Evolutionary conservation across 352 stramenopile species (phyloP).

Genomic region (Globisporangium spinosum): DNA sequence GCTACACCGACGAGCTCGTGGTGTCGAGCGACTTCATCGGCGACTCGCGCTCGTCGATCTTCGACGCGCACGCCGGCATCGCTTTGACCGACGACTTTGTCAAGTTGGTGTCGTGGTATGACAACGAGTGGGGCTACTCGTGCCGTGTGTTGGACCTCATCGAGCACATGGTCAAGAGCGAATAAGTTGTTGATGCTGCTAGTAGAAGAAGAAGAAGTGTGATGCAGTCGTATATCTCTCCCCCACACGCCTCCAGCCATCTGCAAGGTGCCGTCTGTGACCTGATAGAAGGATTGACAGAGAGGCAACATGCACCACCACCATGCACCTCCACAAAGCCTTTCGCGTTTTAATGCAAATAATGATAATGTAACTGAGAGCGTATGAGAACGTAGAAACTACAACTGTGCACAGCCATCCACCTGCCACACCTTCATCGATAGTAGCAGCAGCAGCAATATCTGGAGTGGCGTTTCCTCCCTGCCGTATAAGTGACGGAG

Average conservation of each 20-base stretch:
- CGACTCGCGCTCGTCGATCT: conserved; percentile 96
- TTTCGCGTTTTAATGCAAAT: not conserved
- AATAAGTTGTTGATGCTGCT: conserved; percentile 38
- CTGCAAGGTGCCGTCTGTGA: not conserved
- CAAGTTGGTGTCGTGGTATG: conserved; percentile 99
- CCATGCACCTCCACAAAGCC: not conserved
- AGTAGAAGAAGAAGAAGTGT: not conserved
- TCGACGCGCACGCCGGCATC: conserved; percentile 96
- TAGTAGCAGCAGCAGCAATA: too few relatives aligned
- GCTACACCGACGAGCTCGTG: conserved; percentile 96
- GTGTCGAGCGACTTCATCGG: conserved; percentile 98
- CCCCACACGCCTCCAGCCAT: not conserved
- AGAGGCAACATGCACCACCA: not conserved
- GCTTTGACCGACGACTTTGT: conserved; percentile 97
- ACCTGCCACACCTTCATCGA: too few relatives aligned
- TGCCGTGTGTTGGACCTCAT: conserved; percentile 96
- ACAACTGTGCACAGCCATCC: not conserved
- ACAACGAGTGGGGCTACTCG: conserved; percentile 99
- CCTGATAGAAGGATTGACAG: conserved; percentile 1
- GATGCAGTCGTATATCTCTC: not conserved
- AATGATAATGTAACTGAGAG: conserved; percentile 1
- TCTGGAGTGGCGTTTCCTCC: too few relatives aligned
- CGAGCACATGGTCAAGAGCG: conserved; percentile 92
- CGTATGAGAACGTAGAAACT: not conserved
- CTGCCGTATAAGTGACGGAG: too few relatives aligned